phyloP scores from a whole-genome alignment of 202 grass and related monocot species.

The Zizania palustris region DNA sequence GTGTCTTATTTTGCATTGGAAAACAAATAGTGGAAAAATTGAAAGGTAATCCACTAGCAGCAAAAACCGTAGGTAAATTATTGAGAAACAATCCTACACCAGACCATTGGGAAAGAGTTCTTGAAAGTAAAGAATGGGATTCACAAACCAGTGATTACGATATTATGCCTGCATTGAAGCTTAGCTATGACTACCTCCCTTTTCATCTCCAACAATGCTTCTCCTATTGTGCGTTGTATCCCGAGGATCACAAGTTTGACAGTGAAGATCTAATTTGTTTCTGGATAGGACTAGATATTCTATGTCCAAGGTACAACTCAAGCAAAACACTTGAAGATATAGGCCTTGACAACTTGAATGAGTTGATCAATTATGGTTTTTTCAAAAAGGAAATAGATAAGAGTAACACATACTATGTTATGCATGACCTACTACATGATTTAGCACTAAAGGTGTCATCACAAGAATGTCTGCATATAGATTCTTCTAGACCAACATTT shows the following conservation, averaged over 20 bases:
- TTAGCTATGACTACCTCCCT: too few species aligned
- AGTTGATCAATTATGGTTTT: background rate
- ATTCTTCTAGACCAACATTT: background rate
- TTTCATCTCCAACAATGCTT: too few species aligned
- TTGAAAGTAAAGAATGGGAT: slow-evolving; percentile 55
- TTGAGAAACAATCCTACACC: background rate
- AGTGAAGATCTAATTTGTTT: too few species aligned
- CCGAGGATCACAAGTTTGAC: too few species aligned
- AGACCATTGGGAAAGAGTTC: slow-evolving; percentile 31
- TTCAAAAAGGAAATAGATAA: background rate
- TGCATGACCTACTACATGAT: slow-evolving; percentile 46
- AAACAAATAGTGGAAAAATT: slow-evolving; percentile 12
- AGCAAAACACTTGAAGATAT: too few species aligned
- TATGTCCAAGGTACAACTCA: too few species aligned
- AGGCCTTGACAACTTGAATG: background rate
- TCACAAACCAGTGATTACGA: background rate
- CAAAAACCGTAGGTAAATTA: slow-evolving; percentile 41
- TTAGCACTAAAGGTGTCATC: slow-evolving; percentile 21
- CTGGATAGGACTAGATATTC: too few species aligned
- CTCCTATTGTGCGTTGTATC: too few species aligned
- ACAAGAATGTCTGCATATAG: background rate
- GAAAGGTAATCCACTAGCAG: slow-evolving; percentile 47
- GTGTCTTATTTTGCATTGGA: background rate
- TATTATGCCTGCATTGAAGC: background rate
- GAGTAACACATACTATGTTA: background rate